Evolutionary conservation across 148 eudicot genomes (phyloP).

Genomic region (Rhododendron williamsianum): DNA sequence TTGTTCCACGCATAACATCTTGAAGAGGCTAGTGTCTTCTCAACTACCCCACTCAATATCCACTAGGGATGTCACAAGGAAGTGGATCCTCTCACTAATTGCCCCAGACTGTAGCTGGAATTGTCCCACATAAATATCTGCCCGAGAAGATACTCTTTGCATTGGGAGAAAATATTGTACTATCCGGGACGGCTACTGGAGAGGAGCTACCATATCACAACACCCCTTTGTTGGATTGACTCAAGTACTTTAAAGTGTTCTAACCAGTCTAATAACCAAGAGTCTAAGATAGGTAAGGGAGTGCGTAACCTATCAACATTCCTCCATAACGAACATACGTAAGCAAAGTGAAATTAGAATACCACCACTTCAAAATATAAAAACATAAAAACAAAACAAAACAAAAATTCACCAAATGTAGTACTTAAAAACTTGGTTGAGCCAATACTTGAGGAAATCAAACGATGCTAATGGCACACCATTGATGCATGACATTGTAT

Average conservation of each 20-base stretch:
- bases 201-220: not conserved
- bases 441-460: not conserved
- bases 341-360: not conserved
- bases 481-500: not conserved
- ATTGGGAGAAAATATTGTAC: not conserved
- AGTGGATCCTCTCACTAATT: not conserved
- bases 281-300: not conserved
- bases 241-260: not conserved
- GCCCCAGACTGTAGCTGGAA: not conserved
- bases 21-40: not conserved
- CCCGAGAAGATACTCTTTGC: not conserved
- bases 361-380: not conserved
- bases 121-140: not conserved
- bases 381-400: not conserved
- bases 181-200: not conserved
- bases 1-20: not conserved
- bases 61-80: not conserved
- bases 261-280: not conserved
- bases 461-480: not conserved
- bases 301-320: not conserved
- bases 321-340: not conserved
- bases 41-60: not conserved
- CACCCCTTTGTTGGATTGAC: not conserved
- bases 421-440: not conserved
- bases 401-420: not conserved